Percentiles rank a stretch among this genome's conserved stretches.
Conservation (phyloP, 1,139 yeast species). For the Candida neerlandica region DNA sequence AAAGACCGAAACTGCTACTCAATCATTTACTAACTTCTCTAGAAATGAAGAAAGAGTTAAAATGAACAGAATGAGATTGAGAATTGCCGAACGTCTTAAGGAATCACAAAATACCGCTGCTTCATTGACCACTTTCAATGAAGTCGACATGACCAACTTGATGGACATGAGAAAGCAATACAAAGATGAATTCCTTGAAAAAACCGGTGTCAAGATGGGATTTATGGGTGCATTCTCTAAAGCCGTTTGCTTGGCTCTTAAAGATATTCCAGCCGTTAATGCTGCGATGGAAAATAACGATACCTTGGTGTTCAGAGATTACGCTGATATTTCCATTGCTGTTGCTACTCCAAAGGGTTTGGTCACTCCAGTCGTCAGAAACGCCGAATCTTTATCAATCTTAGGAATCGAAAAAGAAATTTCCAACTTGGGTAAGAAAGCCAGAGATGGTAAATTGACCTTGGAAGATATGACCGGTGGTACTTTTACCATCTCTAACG, state of each 20-base stretch:
- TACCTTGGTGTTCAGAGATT: slow-evolving; percentile 94
- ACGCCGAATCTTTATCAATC: slow-evolving; percentile 89
- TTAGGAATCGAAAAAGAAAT: slow-evolving; percentile 92
- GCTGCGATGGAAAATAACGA: slow-evolving; percentile 93
- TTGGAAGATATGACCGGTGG: slow-evolving; percentile 99
- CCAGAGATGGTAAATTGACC: slow-evolving; percentile 95
- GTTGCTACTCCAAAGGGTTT: slow-evolving; percentile 99
- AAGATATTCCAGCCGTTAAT: slow-evolving; percentile 93
- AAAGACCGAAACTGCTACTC: slow-evolving; percentile 30
- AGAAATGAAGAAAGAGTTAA: slow-evolving; percentile 91
- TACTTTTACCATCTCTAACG: slow-evolving; percentile 97
- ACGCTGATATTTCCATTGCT: slow-evolving; percentile 93
- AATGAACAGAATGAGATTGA: slow-evolving; percentile 99
- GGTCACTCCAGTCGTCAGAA: slow-evolving; percentile 97
- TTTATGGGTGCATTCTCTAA: slow-evolving; percentile 99
- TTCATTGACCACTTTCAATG: slow-evolving; percentile 95
- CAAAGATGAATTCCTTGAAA: slow-evolving; percentile 94
- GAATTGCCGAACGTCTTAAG: slow-evolving; percentile 99
- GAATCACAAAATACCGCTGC: slow-evolving; percentile 99
- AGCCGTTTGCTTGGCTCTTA: slow-evolving; percentile 91
- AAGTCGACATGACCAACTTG: slow-evolving; percentile 92
- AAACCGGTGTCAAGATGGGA: slow-evolving; percentile 93
- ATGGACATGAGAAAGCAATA: slow-evolving; percentile 95
- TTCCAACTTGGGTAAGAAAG: slow-evolving; percentile 79
- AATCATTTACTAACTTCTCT: slow-evolving; percentile 64